Percentiles rank a stretch among this genome's conserved stretches.
These are phyloP conservation scores for Candida lessepsii DNA, from an alignment of 805 yeast genomes.

Conservation along the genomic window DNA sequence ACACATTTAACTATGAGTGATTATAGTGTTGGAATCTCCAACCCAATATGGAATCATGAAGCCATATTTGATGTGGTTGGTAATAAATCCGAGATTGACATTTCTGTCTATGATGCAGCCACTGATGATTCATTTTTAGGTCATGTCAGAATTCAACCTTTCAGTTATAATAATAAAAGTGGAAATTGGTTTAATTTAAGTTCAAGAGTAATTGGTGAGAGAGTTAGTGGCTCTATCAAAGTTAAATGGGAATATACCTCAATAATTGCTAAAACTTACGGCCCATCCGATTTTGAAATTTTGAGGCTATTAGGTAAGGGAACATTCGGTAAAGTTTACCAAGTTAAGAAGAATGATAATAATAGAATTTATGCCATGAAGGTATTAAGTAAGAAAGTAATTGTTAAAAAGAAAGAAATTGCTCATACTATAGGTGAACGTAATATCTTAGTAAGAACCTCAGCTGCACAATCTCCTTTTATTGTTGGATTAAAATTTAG, in stretches of 20 bases:
- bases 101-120: constrained; percentile 86
- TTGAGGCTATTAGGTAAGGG: constrained; percentile 91
- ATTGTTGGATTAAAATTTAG: constrained; percentile 95
- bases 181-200: constrained; percentile 74
- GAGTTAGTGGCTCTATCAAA: constrained; percentile 73
- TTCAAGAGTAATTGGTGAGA: constrained; percentile 73
- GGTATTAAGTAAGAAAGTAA: constrained; percentile 88
- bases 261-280: constrained; percentile 70
- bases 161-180: constrained; percentile 39
- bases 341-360: constrained; percentile 88
- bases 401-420: constrained; percentile 94
- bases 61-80: constrained; percentile 91
- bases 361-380: constrained; percentile 96
- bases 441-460: constrained; percentile 88
- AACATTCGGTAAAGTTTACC: constrained; percentile 96
- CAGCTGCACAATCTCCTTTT: constrained; percentile 85
- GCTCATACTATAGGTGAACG: constrained; percentile 98
- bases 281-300: constrained; percentile 94
- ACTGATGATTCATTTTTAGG: constrained; percentile 85
- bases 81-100: constrained; percentile 76
- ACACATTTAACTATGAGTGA: constrained; percentile 29
- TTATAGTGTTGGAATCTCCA: constrained; percentile 33
- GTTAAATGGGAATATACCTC: constrained; percentile 70
- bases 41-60: constrained; percentile 90
- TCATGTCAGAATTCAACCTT: constrained; percentile 71